Evolutionary conservation across 2,329 filamentous ascomycete genomes (phyloP).

Genomic region (Boeremia exigua): DNA sequence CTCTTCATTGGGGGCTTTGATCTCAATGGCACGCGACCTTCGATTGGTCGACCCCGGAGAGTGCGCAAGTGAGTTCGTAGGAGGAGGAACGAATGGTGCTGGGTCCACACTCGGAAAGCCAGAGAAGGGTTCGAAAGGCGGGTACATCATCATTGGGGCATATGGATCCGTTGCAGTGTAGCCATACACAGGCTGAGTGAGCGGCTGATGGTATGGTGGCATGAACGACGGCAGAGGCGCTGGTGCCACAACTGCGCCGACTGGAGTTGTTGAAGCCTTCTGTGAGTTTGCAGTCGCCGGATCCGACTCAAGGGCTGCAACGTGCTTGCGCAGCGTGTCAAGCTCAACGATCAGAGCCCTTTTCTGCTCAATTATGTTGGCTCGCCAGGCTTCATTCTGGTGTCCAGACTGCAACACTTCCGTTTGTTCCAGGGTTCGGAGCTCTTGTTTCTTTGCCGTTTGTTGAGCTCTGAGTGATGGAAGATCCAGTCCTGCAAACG

Average conservation of each 20-base stretch:
- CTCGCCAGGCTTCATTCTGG: conserved; percentile 43
- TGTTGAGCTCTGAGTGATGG: conserved; percentile 37
- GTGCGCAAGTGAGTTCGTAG: conserved; percentile 21
- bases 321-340: conserved; percentile 44
- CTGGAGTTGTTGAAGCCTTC: neutral
- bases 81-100: conserved; percentile 28
- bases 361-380: conserved; percentile 45
- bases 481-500: conserved; percentile 34
- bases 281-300: conserved; percentile 5
- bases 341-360: conserved; percentile 44
- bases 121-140: conserved; percentile 28
- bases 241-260: conserved; percentile 8
- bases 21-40: conserved; percentile 50
- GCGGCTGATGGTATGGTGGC: conserved; percentile 34
- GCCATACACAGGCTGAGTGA: conserved; percentile 33
- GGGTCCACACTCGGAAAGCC: conserved; percentile 27
- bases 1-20: conserved; percentile 46
- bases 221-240: conserved; percentile 26
- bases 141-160: conserved; percentile 38
- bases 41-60: conserved; percentile 44
- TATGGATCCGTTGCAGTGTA: conserved; percentile 31
- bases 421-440: conserved; percentile 44
- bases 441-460: conserved; percentile 41
- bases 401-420: conserved; percentile 44
- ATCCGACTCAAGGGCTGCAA: conserved; percentile 36